A percentile compares a stretch with the other conserved stretches of the same genome.
Evolutionary conservation across 2,329 filamentous ascomycete species (phyloP).

Genomic region (Botryotinia globosa): DNA sequence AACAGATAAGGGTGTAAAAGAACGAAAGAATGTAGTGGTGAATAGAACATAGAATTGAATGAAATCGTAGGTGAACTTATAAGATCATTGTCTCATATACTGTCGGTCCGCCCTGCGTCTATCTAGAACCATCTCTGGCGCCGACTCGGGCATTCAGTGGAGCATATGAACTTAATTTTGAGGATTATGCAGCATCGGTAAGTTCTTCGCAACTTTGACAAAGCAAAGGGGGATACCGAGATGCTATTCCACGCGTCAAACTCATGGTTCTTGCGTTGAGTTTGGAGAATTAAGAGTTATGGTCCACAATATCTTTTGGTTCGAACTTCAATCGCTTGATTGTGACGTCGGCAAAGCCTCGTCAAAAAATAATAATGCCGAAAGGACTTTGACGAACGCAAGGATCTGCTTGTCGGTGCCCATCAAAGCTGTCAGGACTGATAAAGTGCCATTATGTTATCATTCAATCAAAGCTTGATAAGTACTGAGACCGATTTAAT

Average conservation of each 20-base stretch:
- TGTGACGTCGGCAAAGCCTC: neutral
- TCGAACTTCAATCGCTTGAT: neutral
- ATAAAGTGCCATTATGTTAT: neutral
- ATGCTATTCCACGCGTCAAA: neutral
- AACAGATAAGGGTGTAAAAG: neutral
- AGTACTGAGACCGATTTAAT: no score
- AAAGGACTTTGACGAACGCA: neutral
- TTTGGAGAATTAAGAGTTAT: neutral
- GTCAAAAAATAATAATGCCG: neutral
- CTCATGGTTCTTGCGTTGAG: neutral
- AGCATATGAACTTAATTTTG: neutral
- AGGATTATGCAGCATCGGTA: neutral
- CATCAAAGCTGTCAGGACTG: neutral
- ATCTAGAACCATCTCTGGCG: neutral
- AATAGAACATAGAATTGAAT: neutral
- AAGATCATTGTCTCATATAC: neutral
- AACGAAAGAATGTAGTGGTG: neutral
- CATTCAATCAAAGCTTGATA: neutral
- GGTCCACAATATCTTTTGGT: neutral
- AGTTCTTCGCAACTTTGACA: neutral
- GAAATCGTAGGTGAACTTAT: constrained; percentile 1
- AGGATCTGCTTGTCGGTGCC: neutral
- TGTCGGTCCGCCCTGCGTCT: neutral
- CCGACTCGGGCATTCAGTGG: neutral
- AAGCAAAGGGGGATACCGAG: neutral